phyloP scores from a whole-genome alignment of 2,329 filamentous ascomycete species.

The Xylariaceae sp. region DNA sequence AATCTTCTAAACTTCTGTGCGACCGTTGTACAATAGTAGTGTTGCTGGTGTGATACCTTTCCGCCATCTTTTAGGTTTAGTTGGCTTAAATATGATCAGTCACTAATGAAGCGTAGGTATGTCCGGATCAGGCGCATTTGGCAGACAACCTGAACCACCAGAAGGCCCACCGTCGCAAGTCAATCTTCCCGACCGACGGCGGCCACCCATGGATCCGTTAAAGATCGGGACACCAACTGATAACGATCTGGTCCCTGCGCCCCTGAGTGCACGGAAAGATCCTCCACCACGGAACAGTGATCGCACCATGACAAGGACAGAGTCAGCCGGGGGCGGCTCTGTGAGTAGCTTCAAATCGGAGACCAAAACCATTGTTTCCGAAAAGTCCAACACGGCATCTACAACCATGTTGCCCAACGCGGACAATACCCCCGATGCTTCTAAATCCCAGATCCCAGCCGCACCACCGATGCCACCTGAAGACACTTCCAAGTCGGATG shows the following conservation, averaged over 20 bases:
- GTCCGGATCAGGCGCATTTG: slow-evolving; percentile 37
- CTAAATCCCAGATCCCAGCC: slow-evolving; percentile 23
- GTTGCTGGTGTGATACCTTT: too few relatives aligned
- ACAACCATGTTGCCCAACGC: slow-evolving; percentile 9
- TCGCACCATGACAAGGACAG: slow-evolving; percentile 47
- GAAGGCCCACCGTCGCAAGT: slow-evolving; percentile 36
- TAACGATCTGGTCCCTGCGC: slow-evolving; percentile 56
- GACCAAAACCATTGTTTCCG: slow-evolving; percentile 26
- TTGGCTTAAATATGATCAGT: too few relatives aligned
- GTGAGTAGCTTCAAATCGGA: slow-evolving; percentile 35
- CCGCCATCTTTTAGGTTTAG: too few relatives aligned
- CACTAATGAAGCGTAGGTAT: slow-evolving; percentile 17
- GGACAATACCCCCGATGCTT: slow-evolving; percentile 20
- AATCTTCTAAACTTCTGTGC: too few relatives aligned
- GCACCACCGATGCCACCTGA: slow-evolving; percentile 29
- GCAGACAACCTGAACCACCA: slow-evolving; percentile 32
- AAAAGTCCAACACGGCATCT: slow-evolving; percentile 15
- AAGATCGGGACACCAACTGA: slow-evolving; percentile 48
- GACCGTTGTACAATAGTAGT: too few relatives aligned
- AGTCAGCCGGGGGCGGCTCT: slow-evolving; percentile 35
- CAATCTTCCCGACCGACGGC: slow-evolving; percentile 59
- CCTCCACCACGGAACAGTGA: slow-evolving; percentile 53
- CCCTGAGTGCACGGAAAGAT: slow-evolving; percentile 48
- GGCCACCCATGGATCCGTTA: slow-evolving; percentile 64
- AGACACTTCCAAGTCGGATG: slow-evolving; percentile 27